These are phyloP conservation scores for Cryptococcus sp. DNA, from an alignment of 1,284 basidiomycete species.

Conservation along the genomic window DNA sequence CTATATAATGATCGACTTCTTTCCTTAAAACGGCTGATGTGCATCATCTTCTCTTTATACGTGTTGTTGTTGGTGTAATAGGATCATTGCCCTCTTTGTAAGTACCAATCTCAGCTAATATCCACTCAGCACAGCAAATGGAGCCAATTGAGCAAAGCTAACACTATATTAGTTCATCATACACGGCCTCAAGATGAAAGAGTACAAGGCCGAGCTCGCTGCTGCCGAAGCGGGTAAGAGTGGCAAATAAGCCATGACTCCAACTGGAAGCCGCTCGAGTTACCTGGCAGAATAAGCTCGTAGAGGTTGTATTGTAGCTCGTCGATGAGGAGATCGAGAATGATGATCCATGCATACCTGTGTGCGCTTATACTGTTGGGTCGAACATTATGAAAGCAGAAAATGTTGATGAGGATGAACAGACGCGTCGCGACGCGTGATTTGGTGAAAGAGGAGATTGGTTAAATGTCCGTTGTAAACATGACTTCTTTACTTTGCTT, in stretches of 20 bases:
- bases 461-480: no score
- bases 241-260: background rate
- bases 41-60: background rate
- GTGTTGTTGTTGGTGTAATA: conserved; percentile 2
- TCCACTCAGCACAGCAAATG: background rate
- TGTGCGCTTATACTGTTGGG: no score
- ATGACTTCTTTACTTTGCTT: no score
- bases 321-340: no score
- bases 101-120: conserved; percentile 1
- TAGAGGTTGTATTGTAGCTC: no score
- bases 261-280: no score
- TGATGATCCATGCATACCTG: no score
- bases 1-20: background rate
- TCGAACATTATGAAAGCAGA: no score
- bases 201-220: conserved; percentile 14
- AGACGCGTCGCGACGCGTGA: no score
- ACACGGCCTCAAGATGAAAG: conserved; percentile 12
- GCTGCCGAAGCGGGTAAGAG: conserved; percentile 15
- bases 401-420: no score
- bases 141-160: background rate
- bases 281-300: no score
- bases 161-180: conserved; percentile 12
- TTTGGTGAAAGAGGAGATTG: no score
- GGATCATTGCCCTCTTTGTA: conserved; percentile 22
- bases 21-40: background rate